Conservation (phyloP, 2,329 filamentous ascomycete genomes). For the Chrysoporthe cubensis region DNA sequence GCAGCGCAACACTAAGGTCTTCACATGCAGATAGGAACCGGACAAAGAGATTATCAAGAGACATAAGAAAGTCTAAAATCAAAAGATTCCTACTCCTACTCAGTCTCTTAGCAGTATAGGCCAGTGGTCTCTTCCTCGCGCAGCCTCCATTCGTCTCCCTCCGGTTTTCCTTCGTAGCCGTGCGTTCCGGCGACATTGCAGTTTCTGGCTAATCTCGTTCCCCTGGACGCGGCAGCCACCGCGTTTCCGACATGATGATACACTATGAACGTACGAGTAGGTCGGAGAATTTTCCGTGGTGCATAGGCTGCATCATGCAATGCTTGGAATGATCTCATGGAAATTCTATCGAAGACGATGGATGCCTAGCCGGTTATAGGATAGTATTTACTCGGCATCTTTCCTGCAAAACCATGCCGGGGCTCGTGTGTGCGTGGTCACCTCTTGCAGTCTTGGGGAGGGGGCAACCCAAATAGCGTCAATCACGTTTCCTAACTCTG, state of each 20-base stretch:
- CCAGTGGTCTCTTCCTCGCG: not conserved
- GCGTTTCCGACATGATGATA: not conserved
- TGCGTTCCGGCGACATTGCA: not conserved
- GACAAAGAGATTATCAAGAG: not conserved
- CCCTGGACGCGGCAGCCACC: not conserved
- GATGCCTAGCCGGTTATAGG: not conserved
- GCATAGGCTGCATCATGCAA: not conserved
- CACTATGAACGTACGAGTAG: not conserved
- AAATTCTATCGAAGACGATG: not conserved
- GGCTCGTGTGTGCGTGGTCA: not conserved
- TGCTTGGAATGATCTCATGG: not conserved
- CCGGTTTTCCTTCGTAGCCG: not conserved
- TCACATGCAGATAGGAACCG: not conserved
- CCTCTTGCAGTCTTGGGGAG: not conserved
- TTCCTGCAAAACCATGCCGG: too few relatives aligned
- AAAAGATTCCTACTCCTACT: not conserved
- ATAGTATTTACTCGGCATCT: not conserved
- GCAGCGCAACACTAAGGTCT: not conserved
- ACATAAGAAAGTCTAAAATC: not conserved
- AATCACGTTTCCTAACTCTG: not conserved
- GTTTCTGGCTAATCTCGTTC: not conserved
- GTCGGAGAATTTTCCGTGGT: not conserved
- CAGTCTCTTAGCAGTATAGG: not conserved
- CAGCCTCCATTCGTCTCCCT: not conserved
- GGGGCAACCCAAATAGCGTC: not conserved